Conservation (phyloP, 2,329 filamentous ascomycete species). For the Phialophora expanda region DNA sequence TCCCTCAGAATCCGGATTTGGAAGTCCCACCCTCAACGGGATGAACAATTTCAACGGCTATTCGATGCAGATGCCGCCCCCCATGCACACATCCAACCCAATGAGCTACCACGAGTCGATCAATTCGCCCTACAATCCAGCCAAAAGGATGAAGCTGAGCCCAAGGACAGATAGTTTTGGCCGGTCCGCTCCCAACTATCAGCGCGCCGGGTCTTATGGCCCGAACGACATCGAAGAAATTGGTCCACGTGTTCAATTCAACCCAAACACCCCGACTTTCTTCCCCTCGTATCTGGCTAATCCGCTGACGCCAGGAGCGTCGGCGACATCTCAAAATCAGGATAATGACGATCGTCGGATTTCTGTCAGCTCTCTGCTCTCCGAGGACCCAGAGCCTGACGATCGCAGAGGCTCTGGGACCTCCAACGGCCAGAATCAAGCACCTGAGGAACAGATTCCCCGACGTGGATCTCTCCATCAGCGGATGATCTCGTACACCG, state of each 20-base stretch:
- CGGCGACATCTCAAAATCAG: conserved; percentile 43
- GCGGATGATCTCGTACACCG: conserved; percentile 39
- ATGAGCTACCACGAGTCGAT: conserved; percentile 32
- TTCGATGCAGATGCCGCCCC: conserved; percentile 38
- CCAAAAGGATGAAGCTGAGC: conserved; percentile 39
- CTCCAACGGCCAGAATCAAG: conserved; percentile 22
- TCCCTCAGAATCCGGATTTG: conserved; percentile 39
- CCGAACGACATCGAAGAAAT: conserved; percentile 35
- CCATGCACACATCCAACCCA: conserved; percentile 39
- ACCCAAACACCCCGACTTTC: conserved; percentile 36
- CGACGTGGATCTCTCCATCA: conserved; percentile 39
- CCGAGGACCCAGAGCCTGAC: conserved; percentile 53
- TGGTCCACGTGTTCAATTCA: conserved; percentile 33
- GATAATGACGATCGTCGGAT: conserved; percentile 57
- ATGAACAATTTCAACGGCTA: conserved; percentile 32
- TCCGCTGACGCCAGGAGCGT: conserved; percentile 51
- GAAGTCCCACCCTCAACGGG: conserved; percentile 33
- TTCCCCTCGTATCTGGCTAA: conserved; percentile 42
- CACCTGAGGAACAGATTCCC: conserved; percentile 28
- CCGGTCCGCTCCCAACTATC: conserved; percentile 23
- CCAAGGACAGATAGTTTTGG: conserved; percentile 36
- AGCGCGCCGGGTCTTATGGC: conserved; percentile 34
- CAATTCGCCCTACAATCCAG: conserved; percentile 35
- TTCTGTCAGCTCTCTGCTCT: conserved; percentile 70
- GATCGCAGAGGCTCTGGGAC: conserved; percentile 21